Evolutionary conservation across 768 basidiomycete species (phyloP), one percentile per base, ranked within the genome.

Genomic region (Tricholoma terreum): DNA sequence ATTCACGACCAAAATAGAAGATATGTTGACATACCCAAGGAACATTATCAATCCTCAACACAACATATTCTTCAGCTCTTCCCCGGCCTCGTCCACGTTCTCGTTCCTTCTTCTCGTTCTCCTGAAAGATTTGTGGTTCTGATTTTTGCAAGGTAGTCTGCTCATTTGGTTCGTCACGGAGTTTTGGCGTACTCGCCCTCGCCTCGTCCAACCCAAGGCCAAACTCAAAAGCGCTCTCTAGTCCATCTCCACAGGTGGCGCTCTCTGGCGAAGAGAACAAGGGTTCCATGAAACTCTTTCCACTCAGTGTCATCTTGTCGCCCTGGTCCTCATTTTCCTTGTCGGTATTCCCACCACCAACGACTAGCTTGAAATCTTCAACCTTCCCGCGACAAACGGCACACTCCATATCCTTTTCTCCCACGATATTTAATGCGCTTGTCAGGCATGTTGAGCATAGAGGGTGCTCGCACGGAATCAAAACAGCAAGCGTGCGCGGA

Each of bases 381-480:
- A 93, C 90, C 33, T 82, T 80, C 38, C 69, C 71, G 63, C 85
- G 86, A 72, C 91, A 94, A 30, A 90, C 86, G 15, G 89, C 86
- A 60, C 92, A 94, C 58, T 86, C 82, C 82, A 93, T 90, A 57
- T 89, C 87, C 67, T 92, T 93, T 71, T 94, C 91, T 6, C 91
- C 91, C 15, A 92, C 92, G 52, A 93, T 93, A 62, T 94, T 94
- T 52, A 94, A 77, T 7, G 90, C 89, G 51, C 90, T 91, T 1
- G 92, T 94, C 55, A 94, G 77, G 66, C 92, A 94, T 9, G 80
- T 80, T 2, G 90, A 88, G 67, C 92, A 94, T 1, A 93, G 75
- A 1, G 86, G 79, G 68, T 94, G 92, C 6, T 73, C 67, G 70
- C 92, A 94, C 0, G 92, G 91, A 21, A 82, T 78, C 17, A 94